Evolutionary conservation across 2,329 filamentous ascomycete genomes (phyloP).

Genomic region (Eutypella sp.): DNA sequence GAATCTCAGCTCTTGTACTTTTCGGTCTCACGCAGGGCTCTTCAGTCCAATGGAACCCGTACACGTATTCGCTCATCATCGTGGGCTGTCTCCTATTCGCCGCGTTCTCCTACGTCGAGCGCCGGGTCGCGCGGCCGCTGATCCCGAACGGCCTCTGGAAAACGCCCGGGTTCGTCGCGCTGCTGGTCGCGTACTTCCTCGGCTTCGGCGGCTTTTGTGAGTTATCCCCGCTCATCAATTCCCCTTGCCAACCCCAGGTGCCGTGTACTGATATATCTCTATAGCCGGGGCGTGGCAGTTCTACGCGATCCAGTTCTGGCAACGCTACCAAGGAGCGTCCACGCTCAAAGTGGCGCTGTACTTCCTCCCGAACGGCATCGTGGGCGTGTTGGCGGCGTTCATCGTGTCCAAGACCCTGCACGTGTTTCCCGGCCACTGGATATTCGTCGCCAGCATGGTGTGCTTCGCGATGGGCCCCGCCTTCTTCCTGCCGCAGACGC

Average conservation of each 20-base stretch:
- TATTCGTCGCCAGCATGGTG: slow-evolving; percentile 38
- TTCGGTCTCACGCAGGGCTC: slow-evolving; percentile 31
- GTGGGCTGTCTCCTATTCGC: slow-evolving; percentile 24
- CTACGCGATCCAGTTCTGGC: slow-evolving; percentile 36
- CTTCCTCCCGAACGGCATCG: slow-evolving; percentile 38
- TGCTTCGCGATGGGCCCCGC: slow-evolving; percentile 16
- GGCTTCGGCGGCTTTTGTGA: slow-evolving; percentile 29
- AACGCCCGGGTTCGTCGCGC: slow-evolving; percentile 36
- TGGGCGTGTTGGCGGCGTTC: slow-evolving; percentile 39
- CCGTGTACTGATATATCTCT: background rate
- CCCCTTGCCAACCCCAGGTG: background rate
- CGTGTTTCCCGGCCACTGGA: slow-evolving; percentile 39
- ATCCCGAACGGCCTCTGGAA: slow-evolving; percentile 33
- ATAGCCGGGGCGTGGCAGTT: slow-evolving; percentile 26
- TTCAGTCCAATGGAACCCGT: slow-evolving; percentile 28
- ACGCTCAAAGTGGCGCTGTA: slow-evolving; percentile 38
- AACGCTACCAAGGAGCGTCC: slow-evolving; percentile 29
- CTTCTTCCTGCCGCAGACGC: slow-evolving; percentile 29
- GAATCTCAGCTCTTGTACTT: slow-evolving; percentile 17
- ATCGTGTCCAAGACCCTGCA: slow-evolving; percentile 42
- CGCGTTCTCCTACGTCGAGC: slow-evolving; percentile 27
- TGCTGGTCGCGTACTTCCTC: slow-evolving; percentile 39
- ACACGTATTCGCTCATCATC: slow-evolving; percentile 30
- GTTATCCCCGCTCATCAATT: slow-evolving; percentile 1
- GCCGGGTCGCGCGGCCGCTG: slow-evolving; percentile 24